These are phyloP conservation scores for Suaeda aralocaspica DNA, from an alignment of 148 eudicot genomes.

Conservation along the genomic window DNA sequence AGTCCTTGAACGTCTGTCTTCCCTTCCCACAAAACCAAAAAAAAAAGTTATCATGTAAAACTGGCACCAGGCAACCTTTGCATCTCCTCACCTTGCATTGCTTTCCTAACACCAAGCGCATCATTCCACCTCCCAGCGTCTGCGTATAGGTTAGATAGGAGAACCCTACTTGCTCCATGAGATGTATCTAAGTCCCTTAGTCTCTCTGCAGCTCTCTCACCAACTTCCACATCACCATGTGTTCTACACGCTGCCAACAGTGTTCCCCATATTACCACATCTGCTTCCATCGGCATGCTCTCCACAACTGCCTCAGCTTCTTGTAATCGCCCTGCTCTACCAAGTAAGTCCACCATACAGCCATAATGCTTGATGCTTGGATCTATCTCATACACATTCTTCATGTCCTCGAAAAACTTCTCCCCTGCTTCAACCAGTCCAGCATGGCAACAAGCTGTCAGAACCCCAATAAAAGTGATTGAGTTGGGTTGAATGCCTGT, in stretches of 20 bases:
- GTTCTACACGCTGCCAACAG: constrained; percentile 71
- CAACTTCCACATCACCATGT: constrained; percentile 57
- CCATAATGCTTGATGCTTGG: constrained; percentile 84
- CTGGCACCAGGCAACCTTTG: constrained; percentile 67
- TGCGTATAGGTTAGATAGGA: constrained; percentile 72
- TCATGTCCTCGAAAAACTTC: constrained; percentile 56
- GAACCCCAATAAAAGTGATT: constrained; percentile 75
- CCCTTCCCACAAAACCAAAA: neutral
- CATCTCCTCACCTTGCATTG: constrained; percentile 42
- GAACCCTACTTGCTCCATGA: constrained; percentile 72
- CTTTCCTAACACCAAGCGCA: constrained; percentile 46
- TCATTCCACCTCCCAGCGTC: constrained; percentile 80
- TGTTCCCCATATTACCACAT: constrained; percentile 82
- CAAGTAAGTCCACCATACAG: constrained; percentile 82
- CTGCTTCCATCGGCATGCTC: constrained; percentile 85
- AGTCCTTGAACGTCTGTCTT: too few species aligned
- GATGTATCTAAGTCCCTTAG: constrained; percentile 54
- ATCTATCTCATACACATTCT: constrained; percentile 36
- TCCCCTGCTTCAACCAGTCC: constrained; percentile 72
- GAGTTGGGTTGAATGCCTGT: constrained; percentile 47
- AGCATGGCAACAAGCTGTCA: constrained; percentile 82
- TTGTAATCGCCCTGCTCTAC: constrained; percentile 61
- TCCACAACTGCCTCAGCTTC: constrained; percentile 68
- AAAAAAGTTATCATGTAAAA: constrained; percentile 31
- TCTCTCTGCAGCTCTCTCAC: constrained; percentile 59